phyloP scores from a whole-genome alignment of 2,329 filamentous ascomycete genomes.

The Bisporella sp. region DNA sequence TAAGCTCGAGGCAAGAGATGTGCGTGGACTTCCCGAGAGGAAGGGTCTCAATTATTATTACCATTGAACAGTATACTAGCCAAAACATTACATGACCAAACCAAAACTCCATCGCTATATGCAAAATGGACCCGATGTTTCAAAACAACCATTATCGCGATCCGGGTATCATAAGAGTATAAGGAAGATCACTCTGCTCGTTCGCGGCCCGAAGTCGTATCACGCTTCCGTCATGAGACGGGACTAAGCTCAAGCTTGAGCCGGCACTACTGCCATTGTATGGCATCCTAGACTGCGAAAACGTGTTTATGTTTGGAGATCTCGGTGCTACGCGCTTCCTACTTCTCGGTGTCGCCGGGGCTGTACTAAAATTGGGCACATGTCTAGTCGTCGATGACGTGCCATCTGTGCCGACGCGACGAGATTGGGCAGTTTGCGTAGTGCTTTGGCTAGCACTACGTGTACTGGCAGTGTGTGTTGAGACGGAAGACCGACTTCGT shows the following conservation, averaged over 20 bases:
- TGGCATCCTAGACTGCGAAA: constrained; percentile 17
- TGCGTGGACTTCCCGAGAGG: too few relatives aligned
- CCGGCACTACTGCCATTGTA: constrained; percentile 15
- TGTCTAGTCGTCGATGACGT: constrained; percentile 8
- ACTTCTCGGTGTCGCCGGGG: constrained; percentile 21
- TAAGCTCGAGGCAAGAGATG: too few relatives aligned
- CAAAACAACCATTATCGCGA: background rate
- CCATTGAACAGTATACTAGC: too few relatives aligned
- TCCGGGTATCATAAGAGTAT: constrained; percentile 19
- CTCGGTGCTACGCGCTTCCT: constrained; percentile 12
- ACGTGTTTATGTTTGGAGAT: constrained; percentile 17
- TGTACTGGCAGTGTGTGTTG: constrained; percentile 15
- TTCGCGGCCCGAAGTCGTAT: constrained; percentile 21
- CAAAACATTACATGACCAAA: too few relatives aligned
- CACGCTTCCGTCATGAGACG: constrained; percentile 22
- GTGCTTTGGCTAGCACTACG: constrained; percentile 23
- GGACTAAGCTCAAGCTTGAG: constrained; percentile 20
- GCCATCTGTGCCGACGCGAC: constrained; percentile 8
- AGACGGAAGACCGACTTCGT: constrained; percentile 21
- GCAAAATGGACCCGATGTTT: too few relatives aligned
- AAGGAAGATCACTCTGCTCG: constrained; percentile 19
- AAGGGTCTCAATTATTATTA: too few relatives aligned
- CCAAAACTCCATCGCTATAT: too few relatives aligned
- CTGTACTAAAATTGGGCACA: constrained; percentile 14
- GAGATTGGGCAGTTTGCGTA: constrained; percentile 20